Base-by-base conservation (phyloP, 2,329 filamentous ascomycete species). In the Ambrosiella xylebori region DNA sequence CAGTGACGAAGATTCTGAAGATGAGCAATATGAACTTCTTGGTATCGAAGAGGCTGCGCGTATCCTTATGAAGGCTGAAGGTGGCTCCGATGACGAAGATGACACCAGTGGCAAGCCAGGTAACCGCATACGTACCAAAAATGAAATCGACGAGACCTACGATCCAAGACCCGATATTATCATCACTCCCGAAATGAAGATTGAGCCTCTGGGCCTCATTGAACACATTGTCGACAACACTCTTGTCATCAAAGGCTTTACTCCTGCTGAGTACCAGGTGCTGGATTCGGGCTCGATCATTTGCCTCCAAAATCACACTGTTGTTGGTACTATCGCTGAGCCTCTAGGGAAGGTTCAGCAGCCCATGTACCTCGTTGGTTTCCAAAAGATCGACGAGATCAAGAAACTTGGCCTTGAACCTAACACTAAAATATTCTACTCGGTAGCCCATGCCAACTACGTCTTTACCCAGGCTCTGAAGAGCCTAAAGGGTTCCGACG, bases 401-500 rank as follows among this genome's bases (percentile, higher is more conserved):
- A 73, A 76, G 41, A 77, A 81, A 45, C 73, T 82, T 27, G 84
- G 82, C 5, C 69, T 95, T n/a, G 70, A 73, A n/a, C 72, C 80
- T 45, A 88, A 85, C 36, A 80, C 79, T 1, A 79, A 80, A 54
- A 72, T 97, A 2, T 95, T 56, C 71, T 97, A 95, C 66, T 82
- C 91, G 2, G 78, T 84, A 50, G 74, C 80, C 7, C 85, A 93
- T 67, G 88, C 88, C 45, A 82, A 78, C 0, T 94, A 85, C 64
- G 88, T 95, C 58, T 93, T 95, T 66, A 96, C 91, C 0, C 80
- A 93, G 67, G 81, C 84, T 6, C 73, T 97, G 59, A 86, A 85
- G 69, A 78, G 76, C 56, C 68, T 85, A 65, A 97, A 95, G 71
- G 88, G 89, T 61, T 93, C 88, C 8, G 93, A 98, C 69, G 91